Base-by-base conservation (phyloP, 345 rosid species). In the Excoecaria cochinchinensis region DNA sequence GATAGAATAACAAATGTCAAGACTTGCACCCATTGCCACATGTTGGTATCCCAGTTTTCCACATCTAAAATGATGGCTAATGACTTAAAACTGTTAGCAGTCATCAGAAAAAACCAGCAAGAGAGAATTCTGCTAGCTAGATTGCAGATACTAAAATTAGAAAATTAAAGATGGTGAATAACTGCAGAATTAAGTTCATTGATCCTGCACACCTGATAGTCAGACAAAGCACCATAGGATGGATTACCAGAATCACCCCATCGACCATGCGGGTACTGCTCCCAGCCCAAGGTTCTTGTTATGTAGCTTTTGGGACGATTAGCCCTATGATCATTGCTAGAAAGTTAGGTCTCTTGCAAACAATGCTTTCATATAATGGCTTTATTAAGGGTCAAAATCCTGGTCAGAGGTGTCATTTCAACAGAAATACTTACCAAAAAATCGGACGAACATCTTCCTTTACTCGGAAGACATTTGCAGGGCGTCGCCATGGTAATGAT, bases 221-320 rank as follows among this genome's bases (percentile, higher is more conserved):
- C 99, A 9, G 88, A 72, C 38, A 93, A 88, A 64, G 90, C 92
- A 77, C 98, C 88, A 77, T 93, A 95, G 16, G 98, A 90, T 75
- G 99, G 92, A 82, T 88, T 93, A 70, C 84, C 76, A 74, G 99
- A 85, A 87, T 93, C 98, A 77, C 92, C 91, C 99, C 99, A 95
- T 74, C 95, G 85, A 17, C 98, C 99, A 68, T 56, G 89, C 48
- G 98, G 98, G 75, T 87, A 95, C 76, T 89, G 96, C 52, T 93
- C 97, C 99, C 99, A 95, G 66, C 91, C 94, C 72, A 83, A 75
- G 67, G 99, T 93, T 88, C 99, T 90, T 50, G 90, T 76, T 70
- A 95, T 72, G 81, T 95, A 95, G 87, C 99, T 95, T 93, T 93
- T 93, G 19, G 99, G 99, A 80, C 98, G 98, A 80, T 93, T 95